These are phyloP conservation scores for Starmerella apicola DNA, from an alignment of 805 yeast species.

Conservation along the genomic window DNA sequence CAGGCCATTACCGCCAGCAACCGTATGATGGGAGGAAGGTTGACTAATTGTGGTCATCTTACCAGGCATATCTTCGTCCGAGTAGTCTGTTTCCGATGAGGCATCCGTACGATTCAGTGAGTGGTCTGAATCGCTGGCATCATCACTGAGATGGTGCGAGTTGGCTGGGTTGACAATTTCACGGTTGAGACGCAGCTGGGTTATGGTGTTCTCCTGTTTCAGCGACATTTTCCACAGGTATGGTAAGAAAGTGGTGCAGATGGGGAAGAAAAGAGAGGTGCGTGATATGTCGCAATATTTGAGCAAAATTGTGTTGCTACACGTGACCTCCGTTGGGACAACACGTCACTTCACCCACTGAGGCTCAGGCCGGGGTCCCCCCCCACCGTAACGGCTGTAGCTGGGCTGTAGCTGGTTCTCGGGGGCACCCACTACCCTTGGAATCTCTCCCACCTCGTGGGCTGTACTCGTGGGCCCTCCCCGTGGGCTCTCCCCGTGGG, in stretches of 20 bases:
- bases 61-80: not conserved
- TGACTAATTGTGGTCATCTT: not conserved
- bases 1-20: constrained; percentile 16
- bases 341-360: no score
- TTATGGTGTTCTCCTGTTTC: not conserved
- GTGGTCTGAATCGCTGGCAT: not conserved
- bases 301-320: constrained; percentile 1
- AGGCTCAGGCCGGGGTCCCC: no score
- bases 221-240: not conserved
- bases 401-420: no score
- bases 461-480: no score
- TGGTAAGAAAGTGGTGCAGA: not conserved
- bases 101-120: not conserved
- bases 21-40: not conserved
- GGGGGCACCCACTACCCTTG: no score
- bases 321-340: constrained; percentile 5
- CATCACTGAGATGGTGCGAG: no score
- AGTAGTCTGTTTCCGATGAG: not conserved
- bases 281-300: constrained; percentile 7
- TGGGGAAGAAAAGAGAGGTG: not conserved
- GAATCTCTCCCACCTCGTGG: no score
- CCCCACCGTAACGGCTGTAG: no score
- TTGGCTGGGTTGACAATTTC: no score
- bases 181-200: no score
- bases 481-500: no score